Conservation (phyloP, 805 yeast genomes). For the Kodamaea kakaduensis region DNA sequence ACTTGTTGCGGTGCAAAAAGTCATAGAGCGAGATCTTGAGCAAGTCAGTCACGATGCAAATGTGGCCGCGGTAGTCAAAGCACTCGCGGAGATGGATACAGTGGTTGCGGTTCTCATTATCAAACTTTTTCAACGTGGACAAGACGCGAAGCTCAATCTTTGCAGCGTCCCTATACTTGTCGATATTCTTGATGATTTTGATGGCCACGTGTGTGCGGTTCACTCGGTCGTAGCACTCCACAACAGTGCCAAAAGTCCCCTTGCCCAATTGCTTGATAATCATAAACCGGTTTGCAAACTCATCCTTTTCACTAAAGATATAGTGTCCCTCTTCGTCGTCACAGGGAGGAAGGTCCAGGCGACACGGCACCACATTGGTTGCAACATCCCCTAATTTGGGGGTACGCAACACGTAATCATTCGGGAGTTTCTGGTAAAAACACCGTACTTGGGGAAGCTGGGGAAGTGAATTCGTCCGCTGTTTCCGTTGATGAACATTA, state of each 20-base stretch:
- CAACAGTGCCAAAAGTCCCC: constrained; percentile 91
- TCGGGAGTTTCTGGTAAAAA: constrained; percentile 37
- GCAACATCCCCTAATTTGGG: constrained; percentile 39
- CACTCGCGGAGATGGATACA: constrained; percentile 87
- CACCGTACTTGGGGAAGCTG: constrained; percentile 44
- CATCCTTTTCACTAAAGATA: constrained; percentile 53
- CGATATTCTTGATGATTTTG: constrained; percentile 87
- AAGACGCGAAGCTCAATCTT: constrained; percentile 85
- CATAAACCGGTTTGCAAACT: constrained; percentile 70
- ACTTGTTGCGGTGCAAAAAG: constrained; percentile 78
- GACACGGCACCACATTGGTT: constrained; percentile 37
- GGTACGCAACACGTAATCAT: constrained; percentile 31
- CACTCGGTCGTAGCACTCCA: constrained; percentile 69
- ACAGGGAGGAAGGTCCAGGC: constrained; percentile 34
- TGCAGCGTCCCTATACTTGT: constrained; percentile 93
- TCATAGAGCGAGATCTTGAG: constrained; percentile 84
- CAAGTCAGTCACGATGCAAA: constrained; percentile 88
- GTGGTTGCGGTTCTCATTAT: constrained; percentile 60
- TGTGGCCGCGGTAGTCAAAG: constrained; percentile 89
- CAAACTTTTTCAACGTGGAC: constrained; percentile 67
- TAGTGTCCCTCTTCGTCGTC: constrained; percentile 76
- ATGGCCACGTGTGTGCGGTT: constrained; percentile 72
- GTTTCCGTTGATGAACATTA: constrained; percentile 31
- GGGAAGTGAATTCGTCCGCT: constrained; percentile 41
- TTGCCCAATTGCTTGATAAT: constrained; percentile 75